Conservation (phyloP, 495 filamentous ascomycete genomes). For the Trichocladium antarcticum region DNA sequence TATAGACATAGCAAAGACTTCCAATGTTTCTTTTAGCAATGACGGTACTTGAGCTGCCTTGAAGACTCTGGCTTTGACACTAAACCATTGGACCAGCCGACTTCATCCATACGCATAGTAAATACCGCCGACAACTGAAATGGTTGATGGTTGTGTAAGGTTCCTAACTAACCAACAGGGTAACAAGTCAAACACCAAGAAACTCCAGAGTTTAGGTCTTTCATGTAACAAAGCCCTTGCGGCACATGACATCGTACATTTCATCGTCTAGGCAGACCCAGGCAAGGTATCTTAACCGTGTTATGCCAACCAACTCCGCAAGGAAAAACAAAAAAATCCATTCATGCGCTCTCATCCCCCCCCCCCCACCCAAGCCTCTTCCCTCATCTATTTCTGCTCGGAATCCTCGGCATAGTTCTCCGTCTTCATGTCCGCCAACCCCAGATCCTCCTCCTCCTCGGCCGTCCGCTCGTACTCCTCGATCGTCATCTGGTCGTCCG, state of each 20-base stretch:
- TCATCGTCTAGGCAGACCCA: background rate
- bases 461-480: slow-evolving; percentile 82
- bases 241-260: background rate
- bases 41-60: no score
- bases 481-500: slow-evolving; percentile 66
- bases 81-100: no score
- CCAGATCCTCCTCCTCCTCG: slow-evolving; percentile 86
- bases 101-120: no score
- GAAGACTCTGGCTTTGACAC: no score
- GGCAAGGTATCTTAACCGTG: background rate
- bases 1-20: no score
- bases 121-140: no score
- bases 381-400: background rate
- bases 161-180: no score
- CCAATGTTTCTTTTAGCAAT: no score
- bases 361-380: background rate
- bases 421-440: slow-evolving; percentile 82
- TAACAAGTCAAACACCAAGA: no score
- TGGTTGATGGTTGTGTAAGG: no score
- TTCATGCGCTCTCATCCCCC: background rate
- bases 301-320: background rate
- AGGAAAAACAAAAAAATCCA: background rate
- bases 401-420: slow-evolving; percentile 64
- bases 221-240: slow-evolving; percentile 34
- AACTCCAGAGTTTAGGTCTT: no score